Base-by-base conservation (phyloP, 257 asterid species). In the Leonotis leonurus region DNA sequence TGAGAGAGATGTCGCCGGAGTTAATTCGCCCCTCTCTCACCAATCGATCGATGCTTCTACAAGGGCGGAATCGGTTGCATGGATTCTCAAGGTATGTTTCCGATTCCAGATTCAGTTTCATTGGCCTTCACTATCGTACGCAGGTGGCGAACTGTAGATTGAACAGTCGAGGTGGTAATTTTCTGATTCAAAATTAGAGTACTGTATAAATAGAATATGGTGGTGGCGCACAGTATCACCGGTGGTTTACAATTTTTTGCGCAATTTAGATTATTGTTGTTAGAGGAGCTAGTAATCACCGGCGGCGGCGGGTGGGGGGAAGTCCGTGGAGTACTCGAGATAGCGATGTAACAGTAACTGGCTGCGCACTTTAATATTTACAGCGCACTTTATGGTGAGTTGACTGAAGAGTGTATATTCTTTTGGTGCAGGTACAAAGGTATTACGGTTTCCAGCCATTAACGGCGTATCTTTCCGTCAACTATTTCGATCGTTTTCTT, bases 391-490 rank as follows among this genome's bases (percentile, higher is more conserved):
- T 72, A 26, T 35, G 75, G 63, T 57, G 77, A 41, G 60, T 65
- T 67, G 65, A 70, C 69, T 50, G 62, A 18, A 48, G 12, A 12
- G 26, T 40, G n/a, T n/a, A n/a, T 60, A 41, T 56, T 48, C 33
- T 65, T 64, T 64, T 50, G 22, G 30, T 65, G 83, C 87, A 92
- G 98, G 99, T 86, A 62, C 93, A 83, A 39, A 94, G 89, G 54
- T 80, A 78, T 65, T 85, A 89, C 74, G 83, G 95, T 49, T 92
- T 92, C 46, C 94, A 86, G 80, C 84, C 99, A 22, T 60, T 86
- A 64, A 92, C 99, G 85, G 93, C 87, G 78, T 92, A 76, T 79
- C 96, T 92, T 69, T 70, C 99, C 75, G 90, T 89, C 71, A 86
- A 57, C 70, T 92, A 92, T 77, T 69, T 92, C 0, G 99, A 92